Conservation (phyloP, 73 alveolate genomes). For the Tetrahymena elliotti region DNA sequence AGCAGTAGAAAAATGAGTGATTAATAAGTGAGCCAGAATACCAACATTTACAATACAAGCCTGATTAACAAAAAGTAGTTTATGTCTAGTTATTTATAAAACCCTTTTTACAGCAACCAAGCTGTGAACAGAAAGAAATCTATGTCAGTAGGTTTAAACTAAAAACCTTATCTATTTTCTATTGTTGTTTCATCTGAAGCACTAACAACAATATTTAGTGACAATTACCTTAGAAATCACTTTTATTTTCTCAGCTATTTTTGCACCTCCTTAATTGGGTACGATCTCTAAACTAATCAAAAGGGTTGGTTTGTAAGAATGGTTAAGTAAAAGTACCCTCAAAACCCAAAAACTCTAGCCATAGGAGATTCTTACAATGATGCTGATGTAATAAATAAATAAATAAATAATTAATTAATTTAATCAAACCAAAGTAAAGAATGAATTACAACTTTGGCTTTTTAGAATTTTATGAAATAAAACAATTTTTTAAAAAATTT, state of each 20-base stretch:
- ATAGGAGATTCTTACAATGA: background rate
- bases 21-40: background rate
- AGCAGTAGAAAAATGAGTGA: background rate
- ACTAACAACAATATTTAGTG: background rate
- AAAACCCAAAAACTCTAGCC: background rate
- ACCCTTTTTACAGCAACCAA: background rate
- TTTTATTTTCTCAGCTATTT: background rate
- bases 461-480: too few relatives aligned
- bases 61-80: background rate
- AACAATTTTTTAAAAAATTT: too few relatives aligned
- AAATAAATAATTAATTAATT: background rate
- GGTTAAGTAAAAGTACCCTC: background rate
- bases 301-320: background rate
- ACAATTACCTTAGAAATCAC: background rate
- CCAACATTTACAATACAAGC: background rate
- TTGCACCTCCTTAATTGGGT: background rate
- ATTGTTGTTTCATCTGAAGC: background rate
- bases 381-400: background rate
- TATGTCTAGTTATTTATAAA: background rate
- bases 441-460: too few relatives aligned
- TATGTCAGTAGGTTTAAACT: background rate
- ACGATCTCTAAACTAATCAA: background rate
- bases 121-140: background rate
- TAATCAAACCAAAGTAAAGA: background rate
- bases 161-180: background rate